phyloP scores from a whole-genome alignment of 2,329 filamentous ascomycete genomes.

The Alternaria sp. region DNA sequence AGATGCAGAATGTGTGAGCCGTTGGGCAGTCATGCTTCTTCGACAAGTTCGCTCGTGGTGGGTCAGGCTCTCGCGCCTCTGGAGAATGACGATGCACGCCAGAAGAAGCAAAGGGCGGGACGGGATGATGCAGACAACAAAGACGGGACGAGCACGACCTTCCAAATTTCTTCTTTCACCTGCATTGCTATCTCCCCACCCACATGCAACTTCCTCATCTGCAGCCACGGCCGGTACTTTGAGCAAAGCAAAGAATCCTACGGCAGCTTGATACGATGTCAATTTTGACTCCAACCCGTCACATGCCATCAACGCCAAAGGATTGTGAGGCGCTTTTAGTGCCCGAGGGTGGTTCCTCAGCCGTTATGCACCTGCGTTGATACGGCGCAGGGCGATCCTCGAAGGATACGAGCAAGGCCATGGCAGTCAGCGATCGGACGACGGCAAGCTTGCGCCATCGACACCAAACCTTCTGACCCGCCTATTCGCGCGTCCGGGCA shows the following conservation, averaged over 20 bases:
- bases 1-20: not conserved
- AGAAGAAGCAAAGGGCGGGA: slow-evolving; percentile 15
- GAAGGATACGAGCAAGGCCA: slow-evolving; percentile 19
- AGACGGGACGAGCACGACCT: slow-evolving; percentile 14
- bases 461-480: slow-evolving; percentile 17
- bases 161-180: slow-evolving; percentile 7
- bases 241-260: slow-evolving; percentile 9
- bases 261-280: slow-evolving; percentile 16
- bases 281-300: slow-evolving; percentile 29
- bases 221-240: slow-evolving; percentile 10
- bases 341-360: slow-evolving; percentile 28
- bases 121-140: slow-evolving; percentile 7
- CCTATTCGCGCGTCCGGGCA: not conserved
- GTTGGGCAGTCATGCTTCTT: slow-evolving; percentile 15
- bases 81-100: slow-evolving; percentile 12
- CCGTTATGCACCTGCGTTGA: slow-evolving; percentile 15
- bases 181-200: slow-evolving; percentile 15
- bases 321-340: slow-evolving; percentile 42
- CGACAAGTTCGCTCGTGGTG: slow-evolving; percentile 1
- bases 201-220: slow-evolving; percentile 8
- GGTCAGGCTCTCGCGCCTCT: slow-evolving; percentile 3
- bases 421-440: slow-evolving; percentile 25
- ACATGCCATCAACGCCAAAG: slow-evolving; percentile 27
- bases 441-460: slow-evolving; percentile 25
- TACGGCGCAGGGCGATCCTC: slow-evolving; percentile 13